Percentiles rank a stretch among this genome's conserved stretches.
These are phyloP conservation scores for Salix suchowensis DNA, from an alignment of 345 rosid species.

Conservation along the genomic window DNA sequence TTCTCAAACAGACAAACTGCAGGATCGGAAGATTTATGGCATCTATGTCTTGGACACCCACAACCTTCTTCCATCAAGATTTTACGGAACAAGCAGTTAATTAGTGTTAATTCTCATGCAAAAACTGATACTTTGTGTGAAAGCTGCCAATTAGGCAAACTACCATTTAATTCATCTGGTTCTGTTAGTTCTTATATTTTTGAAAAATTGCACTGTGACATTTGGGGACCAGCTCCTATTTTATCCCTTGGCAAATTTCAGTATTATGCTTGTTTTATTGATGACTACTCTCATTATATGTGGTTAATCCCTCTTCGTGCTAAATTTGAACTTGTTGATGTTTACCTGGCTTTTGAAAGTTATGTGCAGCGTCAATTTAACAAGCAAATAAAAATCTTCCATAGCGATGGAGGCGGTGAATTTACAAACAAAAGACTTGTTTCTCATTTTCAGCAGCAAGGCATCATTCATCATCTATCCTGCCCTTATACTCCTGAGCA, in stretches of 20 bases:
- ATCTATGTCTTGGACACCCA: no score
- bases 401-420: background rate
- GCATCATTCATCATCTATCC: background rate
- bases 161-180: background rate
- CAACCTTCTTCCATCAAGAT: no score
- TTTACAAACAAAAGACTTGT: background rate
- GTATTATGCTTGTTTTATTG: background rate
- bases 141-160: background rate
- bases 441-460: background rate
- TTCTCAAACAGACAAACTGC: no score
- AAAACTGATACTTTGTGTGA: background rate
- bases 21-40: no score
- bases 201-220: background rate
- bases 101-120: no score
- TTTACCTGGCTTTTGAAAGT: background rate
- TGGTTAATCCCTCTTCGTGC: background rate
- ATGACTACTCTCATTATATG: background rate
- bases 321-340: background rate
- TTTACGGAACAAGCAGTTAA: no score
- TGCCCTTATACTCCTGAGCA: background rate
- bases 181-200: background rate
- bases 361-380: background rate
- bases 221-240: background rate
- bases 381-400: background rate
- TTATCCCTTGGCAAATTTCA: background rate